These are phyloP conservation scores for Pichia cephalocereana DNA, from an alignment of 805 yeast species.

Conservation along the genomic window DNA sequence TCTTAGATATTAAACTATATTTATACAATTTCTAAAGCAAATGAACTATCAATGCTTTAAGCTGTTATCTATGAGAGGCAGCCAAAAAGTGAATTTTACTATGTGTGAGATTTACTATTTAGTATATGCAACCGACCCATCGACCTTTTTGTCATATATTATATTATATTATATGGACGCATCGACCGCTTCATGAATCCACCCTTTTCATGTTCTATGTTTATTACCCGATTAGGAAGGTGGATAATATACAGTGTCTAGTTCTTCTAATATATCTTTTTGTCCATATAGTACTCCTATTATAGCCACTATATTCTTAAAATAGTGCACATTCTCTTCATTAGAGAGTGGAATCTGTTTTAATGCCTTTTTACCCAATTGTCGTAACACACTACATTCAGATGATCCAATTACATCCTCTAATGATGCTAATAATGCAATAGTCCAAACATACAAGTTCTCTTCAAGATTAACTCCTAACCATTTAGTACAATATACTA, in stretches of 20 bases:
- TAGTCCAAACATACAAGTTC: conserved; percentile 31
- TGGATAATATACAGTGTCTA: too few relatives aligned
- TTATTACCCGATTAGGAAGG: too few relatives aligned
- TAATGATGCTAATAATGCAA: conserved; percentile 29
- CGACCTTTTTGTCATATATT: too few relatives aligned
- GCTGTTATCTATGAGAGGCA: too few relatives aligned
- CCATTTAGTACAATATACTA: conserved; percentile 38
- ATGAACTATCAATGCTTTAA: too few relatives aligned
- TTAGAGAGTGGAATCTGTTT: conserved; percentile 8
- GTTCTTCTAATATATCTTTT: neutral
- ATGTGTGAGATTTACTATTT: too few relatives aligned
- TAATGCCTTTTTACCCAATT: conserved; percentile 29
- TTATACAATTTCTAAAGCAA: too few relatives aligned
- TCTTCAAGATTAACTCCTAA: conserved; percentile 23
- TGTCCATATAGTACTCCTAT: conserved; percentile 9
- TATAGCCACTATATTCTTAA: conserved; percentile 1
- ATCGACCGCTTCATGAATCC: neutral
- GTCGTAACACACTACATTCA: conserved; percentile 34
- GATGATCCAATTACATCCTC: conserved; percentile 30
- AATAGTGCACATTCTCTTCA: neutral
- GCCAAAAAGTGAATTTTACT: too few relatives aligned
- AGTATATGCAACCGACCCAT: too few relatives aligned
- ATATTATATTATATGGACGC: too few relatives aligned
- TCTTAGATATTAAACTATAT: neutral
- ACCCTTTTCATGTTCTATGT: too few relatives aligned